phyloP scores from a whole-genome alignment of 2,329 filamentous ascomycete species.

The Diaporthe ampelina region DNA sequence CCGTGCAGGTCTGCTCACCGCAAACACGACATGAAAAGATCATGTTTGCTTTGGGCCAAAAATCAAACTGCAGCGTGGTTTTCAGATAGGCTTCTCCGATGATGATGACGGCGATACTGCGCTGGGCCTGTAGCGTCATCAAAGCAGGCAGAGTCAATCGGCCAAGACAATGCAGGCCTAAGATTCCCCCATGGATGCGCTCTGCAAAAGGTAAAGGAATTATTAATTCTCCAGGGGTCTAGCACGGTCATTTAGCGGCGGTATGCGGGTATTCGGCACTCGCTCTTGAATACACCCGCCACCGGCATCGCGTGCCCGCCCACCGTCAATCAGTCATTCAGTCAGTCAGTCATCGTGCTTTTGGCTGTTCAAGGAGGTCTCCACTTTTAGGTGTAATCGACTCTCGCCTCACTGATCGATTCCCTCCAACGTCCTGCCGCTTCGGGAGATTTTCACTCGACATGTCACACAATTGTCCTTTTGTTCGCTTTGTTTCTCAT shows the following conservation, averaged over 20 bases:
- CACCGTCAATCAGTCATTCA: no score
- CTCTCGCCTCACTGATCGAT: constrained; percentile 17
- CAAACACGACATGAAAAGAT: background rate
- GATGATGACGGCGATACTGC: constrained; percentile 20
- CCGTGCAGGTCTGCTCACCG: background rate
- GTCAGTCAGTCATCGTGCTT: constrained; percentile 6
- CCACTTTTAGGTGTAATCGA: constrained; percentile 31
- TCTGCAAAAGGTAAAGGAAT: background rate
- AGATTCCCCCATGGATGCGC: constrained; percentile 2
- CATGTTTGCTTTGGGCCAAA: background rate
- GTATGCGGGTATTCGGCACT: constrained; percentile 24
- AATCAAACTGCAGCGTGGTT: background rate
- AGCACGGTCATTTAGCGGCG: constrained; percentile 18
- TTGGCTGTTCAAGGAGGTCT: constrained; percentile 6
- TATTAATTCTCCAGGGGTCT: constrained; percentile 14
- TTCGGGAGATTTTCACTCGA: constrained; percentile 12
- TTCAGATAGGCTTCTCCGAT: constrained; percentile 19
- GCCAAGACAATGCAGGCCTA: constrained; percentile 9
- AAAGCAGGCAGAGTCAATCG: background rate
- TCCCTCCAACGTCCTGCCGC: background rate
- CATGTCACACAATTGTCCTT: background rate
- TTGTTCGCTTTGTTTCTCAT: constrained; percentile 5
- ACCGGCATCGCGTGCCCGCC: constrained; percentile 25
- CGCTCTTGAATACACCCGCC: background rate
- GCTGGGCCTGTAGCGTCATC: constrained; percentile 20